Percentiles rank a stretch among this genome's conserved stretches.
These are phyloP conservation scores for Xanthoparmelia taractica DNA, from an alignment of 495 filamentous ascomycete genomes.

Conservation along the genomic window DNA sequence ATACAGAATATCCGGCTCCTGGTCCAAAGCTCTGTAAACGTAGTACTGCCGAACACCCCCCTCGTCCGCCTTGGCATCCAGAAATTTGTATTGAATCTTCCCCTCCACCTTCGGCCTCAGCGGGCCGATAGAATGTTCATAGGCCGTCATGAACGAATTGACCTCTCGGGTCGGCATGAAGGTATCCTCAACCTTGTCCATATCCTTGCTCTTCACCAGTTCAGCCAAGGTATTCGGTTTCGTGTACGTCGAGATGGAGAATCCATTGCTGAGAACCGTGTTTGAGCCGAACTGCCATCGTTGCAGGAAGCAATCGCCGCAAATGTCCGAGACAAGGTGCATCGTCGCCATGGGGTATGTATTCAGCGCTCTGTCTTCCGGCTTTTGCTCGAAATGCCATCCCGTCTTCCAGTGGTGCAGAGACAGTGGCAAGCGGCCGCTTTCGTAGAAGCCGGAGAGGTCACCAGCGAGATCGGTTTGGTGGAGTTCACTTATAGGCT, in stretches of 20 bases:
- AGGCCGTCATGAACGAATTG: constrained; percentile 15
- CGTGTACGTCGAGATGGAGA: constrained; percentile 46
- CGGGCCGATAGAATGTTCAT: constrained; percentile 15
- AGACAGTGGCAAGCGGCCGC: constrained; percentile 42
- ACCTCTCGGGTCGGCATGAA: constrained; percentile 33
- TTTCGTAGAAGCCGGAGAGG: constrained; percentile 50
- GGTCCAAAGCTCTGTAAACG: not conserved
- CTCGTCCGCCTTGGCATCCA: constrained; percentile 16
- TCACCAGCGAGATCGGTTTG: constrained; percentile 47
- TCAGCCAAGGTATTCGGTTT: constrained; percentile 28
- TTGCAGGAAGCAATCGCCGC: constrained; percentile 51
- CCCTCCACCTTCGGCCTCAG: constrained; percentile 17
- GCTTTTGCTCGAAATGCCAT: constrained; percentile 53
- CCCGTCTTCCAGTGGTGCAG: constrained; percentile 53
- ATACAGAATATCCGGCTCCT: not conserved
- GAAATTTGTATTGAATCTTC: constrained; percentile 18
- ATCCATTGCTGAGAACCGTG: constrained; percentile 51
- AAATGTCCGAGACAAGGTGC: constrained; percentile 43
- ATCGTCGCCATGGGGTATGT: constrained; percentile 40
- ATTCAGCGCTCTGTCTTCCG: constrained; percentile 33
- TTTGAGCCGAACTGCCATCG: constrained; percentile 52
- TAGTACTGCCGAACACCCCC: constrained; percentile 5
- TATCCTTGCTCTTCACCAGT: constrained; percentile 10
- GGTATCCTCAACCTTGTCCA: constrained; percentile 40
- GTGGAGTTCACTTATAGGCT: constrained; percentile 44